A percentile compares a stretch with the other conserved stretches of the same genome.
phyloP scores from a whole-genome alignment of 2,329 filamentous ascomycete species.

The Epichloe uncinata region DNA sequence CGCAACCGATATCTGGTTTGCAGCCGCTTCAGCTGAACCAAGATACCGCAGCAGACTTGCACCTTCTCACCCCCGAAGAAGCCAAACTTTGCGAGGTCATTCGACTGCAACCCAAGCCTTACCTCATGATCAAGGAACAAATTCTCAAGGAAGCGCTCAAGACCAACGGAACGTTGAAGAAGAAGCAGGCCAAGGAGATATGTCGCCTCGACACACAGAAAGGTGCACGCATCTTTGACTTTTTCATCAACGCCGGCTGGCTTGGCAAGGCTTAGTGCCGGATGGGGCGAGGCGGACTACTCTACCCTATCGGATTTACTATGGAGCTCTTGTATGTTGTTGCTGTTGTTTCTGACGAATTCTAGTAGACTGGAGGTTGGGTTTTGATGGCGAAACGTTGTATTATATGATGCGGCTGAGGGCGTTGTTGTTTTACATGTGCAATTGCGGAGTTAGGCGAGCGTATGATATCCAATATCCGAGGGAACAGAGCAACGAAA shows the following conservation, averaged over 20 bases:
- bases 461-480: conserved; percentile 2
- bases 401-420: neutral
- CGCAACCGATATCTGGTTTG: conserved; percentile 46
- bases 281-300: neutral
- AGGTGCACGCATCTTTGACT: conserved; percentile 78
- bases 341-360: neutral
- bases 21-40: conserved; percentile 55
- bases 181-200: conserved; percentile 83
- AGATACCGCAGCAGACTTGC: conserved; percentile 68
- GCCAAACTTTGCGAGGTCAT: conserved; percentile 73
- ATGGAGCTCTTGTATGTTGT: neutral
- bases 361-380: neutral
- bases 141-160: conserved; percentile 85
- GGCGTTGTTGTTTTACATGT: neutral
- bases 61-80: conserved; percentile 79
- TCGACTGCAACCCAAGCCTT: conserved; percentile 84
- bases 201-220: conserved; percentile 76
- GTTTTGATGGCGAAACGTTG: neutral
- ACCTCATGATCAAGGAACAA: conserved; percentile 85
- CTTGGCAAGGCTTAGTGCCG: conserved; percentile 58
- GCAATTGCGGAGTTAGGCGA: conserved; percentile 1
- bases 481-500: neutral
- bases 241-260: conserved; percentile 88
- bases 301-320: too few species aligned
- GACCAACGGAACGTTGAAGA: conserved; percentile 77